phyloP scores from a whole-genome alignment of 257 asterid genomes.

The Fraxinus quadrangulata region DNA sequence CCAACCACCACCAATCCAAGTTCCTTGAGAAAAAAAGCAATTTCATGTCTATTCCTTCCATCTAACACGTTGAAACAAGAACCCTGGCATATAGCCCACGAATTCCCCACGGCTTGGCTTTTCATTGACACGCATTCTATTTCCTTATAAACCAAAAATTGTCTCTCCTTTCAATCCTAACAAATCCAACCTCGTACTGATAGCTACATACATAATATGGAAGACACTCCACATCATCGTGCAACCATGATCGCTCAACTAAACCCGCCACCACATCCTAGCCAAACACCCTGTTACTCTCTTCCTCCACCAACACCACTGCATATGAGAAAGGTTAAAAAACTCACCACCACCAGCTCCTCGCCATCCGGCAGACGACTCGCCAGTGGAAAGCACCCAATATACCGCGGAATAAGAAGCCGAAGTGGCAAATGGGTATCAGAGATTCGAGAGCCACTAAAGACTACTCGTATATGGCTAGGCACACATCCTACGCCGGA shows the following conservation, averaged over 20 bases:
- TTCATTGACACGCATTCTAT: background rate
- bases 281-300: background rate
- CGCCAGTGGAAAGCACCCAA: constrained; percentile 39
- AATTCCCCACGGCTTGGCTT: constrained; percentile 37
- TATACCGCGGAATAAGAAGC: constrained; percentile 55
- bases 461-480: constrained; percentile 48
- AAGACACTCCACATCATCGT: constrained; percentile 27
- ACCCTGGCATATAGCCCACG: constrained; percentile 24
- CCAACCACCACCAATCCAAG: no score
- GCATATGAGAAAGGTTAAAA: constrained; percentile 31
- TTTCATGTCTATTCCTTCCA: no score
- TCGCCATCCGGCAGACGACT: constrained; percentile 6
- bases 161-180: background rate
- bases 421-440: constrained; percentile 61
- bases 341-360: constrained; percentile 11
- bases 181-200: background rate
- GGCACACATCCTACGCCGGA: constrained; percentile 50
- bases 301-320: constrained; percentile 21
- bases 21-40: no score
- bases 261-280: constrained; percentile 24
- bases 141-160: constrained; percentile 4
- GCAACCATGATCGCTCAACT: constrained; percentile 36
- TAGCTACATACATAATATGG: background rate
- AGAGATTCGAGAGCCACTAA: constrained; percentile 51
- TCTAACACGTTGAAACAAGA: background rate